Percentiles rank a stretch among this genome's conserved stretches.
These are phyloP conservation scores for Sophora flavescens DNA, from an alignment of 306 rosid species.

Conservation along the genomic window DNA sequence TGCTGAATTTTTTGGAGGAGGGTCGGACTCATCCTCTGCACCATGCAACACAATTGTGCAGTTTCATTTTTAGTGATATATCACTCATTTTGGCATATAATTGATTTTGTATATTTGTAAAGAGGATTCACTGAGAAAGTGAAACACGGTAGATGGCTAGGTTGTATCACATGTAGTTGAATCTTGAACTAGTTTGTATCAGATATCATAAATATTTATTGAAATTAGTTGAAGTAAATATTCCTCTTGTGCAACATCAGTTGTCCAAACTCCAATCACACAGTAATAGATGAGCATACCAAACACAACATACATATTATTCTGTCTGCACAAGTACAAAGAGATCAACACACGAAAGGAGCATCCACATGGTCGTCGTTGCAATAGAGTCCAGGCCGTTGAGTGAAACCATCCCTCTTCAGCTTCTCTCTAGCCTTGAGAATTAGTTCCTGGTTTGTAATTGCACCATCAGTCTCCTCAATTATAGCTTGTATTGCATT, in stretches of 20 bases:
- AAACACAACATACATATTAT: slow-evolving; percentile 2
- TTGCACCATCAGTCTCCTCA: slow-evolving; percentile 59
- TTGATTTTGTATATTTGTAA: slow-evolving; percentile 66
- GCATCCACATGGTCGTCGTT: slow-evolving; percentile 68
- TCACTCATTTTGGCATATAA: slow-evolving; percentile 59
- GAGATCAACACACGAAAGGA: slow-evolving; percentile 59
- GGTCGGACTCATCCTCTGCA: slow-evolving; percentile 50
- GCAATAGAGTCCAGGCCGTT: slow-evolving; percentile 95
- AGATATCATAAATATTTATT: slow-evolving; percentile 33
- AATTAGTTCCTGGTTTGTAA: slow-evolving; percentile 80
- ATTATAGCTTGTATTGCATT: slow-evolving; percentile 82
- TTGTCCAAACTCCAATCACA: slow-evolving; percentile 37
- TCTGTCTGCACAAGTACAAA: slow-evolving; percentile 35
- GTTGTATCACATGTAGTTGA: slow-evolving; percentile 50
- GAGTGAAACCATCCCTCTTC: slow-evolving; percentile 70
- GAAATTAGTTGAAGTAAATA: slow-evolving; percentile 57
- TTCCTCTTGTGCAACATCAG: slow-evolving; percentile 30
- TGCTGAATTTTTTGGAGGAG: slow-evolving; percentile 49
- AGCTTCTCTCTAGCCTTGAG: slow-evolving; percentile 67
- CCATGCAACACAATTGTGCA: slow-evolving; percentile 60
- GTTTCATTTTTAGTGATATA: slow-evolving; percentile 36
- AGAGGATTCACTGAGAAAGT: slow-evolving; percentile 49
- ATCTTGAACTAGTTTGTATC: slow-evolving; percentile 57
- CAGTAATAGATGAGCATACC: neutral
- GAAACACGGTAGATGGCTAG: slow-evolving; percentile 49